These are phyloP conservation scores for Saitozyma sp. DNA, from an alignment of 768 basidiomycete genomes.

Conservation along the genomic window DNA sequence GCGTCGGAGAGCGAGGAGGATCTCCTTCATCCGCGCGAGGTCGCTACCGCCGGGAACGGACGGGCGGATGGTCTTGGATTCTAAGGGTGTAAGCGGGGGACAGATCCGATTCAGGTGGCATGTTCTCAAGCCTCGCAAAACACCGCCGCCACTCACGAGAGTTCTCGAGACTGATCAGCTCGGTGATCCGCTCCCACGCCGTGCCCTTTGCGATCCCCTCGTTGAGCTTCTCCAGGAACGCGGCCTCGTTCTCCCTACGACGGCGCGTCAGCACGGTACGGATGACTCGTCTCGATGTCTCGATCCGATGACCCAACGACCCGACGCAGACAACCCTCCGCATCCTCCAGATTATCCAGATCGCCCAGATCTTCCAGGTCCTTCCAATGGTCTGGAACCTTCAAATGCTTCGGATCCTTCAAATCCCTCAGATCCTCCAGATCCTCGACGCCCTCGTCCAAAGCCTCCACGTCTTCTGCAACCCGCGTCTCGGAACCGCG, in stretches of 20 bases:
- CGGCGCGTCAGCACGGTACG: background rate
- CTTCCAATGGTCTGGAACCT: background rate
- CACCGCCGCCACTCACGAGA: constrained; percentile 58
- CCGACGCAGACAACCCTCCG: no score
- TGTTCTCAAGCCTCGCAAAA: no score
- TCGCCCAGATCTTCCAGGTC: background rate
- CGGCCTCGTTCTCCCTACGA: constrained; percentile 79
- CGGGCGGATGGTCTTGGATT: constrained; percentile 91
- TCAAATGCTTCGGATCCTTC: no score
- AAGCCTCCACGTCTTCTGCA: no score
- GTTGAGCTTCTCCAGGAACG: constrained; percentile 70
- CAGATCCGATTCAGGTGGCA: no score
- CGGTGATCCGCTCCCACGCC: constrained; percentile 93
- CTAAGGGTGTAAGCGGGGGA: constrained; percentile 15
- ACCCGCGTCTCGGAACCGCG: no score
- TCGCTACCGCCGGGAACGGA: constrained; percentile 86
- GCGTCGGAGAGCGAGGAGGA: constrained; percentile 79
- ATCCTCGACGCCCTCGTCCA: no score
- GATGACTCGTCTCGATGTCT: background rate
- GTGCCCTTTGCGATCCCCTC: constrained; percentile 82
- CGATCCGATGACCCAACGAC: no score
- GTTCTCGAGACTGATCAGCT: constrained; percentile 82
- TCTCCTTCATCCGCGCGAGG: constrained; percentile 85
- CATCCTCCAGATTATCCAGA: background rate
- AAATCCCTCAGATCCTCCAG: no score